Percentiles rank a stretch among this genome's conserved stretches.
These are phyloP conservation scores for Sphaerostilbella broomeana DNA, from an alignment of 2,329 filamentous ascomycete species.

Conservation along the genomic window DNA sequence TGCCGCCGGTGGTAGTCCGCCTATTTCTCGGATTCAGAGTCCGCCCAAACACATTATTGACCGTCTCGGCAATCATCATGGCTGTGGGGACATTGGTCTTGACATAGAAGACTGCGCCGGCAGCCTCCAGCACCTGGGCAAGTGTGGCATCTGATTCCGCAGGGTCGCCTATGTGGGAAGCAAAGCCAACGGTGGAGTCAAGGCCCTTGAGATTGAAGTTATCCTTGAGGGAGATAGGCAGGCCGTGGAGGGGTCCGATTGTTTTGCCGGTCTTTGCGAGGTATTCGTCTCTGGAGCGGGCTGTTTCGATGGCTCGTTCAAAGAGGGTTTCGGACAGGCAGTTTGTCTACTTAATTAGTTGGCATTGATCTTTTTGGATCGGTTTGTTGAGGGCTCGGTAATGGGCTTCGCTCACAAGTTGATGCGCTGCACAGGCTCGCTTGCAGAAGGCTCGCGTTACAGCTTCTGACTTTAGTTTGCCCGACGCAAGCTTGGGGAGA, in stretches of 20 bases:
- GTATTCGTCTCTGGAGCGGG: slow-evolving; percentile 43
- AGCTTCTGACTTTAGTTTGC: slow-evolving; percentile 32
- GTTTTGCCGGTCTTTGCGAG: slow-evolving; percentile 39
- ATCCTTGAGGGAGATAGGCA: slow-evolving; percentile 63
- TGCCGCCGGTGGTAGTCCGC: slow-evolving; percentile 55
- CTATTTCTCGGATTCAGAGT: slow-evolving; percentile 57
- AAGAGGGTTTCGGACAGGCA: slow-evolving; percentile 51
- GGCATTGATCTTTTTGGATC: background rate
- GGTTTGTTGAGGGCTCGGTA: slow-evolving; percentile 16
- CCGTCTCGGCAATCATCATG: slow-evolving; percentile 63
- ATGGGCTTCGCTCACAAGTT: slow-evolving; percentile 38
- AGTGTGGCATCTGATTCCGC: slow-evolving; percentile 37
- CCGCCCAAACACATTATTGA: slow-evolving; percentile 59
- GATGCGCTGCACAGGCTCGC: slow-evolving; percentile 48
- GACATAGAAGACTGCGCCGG: slow-evolving; percentile 49
- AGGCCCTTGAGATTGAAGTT: slow-evolving; percentile 58
- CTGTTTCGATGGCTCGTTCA: slow-evolving; percentile 42
- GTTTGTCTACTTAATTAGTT: slow-evolving; percentile 33
- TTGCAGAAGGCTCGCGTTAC: slow-evolving; percentile 49
- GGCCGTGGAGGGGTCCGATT: slow-evolving; percentile 57
- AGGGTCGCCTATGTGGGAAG: slow-evolving; percentile 53
- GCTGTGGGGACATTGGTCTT: slow-evolving; percentile 55
- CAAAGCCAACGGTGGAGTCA: slow-evolving; percentile 58
- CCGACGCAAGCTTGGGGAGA: slow-evolving; percentile 30
- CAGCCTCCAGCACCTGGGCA: slow-evolving; percentile 34